These are phyloP conservation scores for Fragilaria radians DNA, from an alignment of 108 stramenopile species.

Conservation along the genomic window DNA sequence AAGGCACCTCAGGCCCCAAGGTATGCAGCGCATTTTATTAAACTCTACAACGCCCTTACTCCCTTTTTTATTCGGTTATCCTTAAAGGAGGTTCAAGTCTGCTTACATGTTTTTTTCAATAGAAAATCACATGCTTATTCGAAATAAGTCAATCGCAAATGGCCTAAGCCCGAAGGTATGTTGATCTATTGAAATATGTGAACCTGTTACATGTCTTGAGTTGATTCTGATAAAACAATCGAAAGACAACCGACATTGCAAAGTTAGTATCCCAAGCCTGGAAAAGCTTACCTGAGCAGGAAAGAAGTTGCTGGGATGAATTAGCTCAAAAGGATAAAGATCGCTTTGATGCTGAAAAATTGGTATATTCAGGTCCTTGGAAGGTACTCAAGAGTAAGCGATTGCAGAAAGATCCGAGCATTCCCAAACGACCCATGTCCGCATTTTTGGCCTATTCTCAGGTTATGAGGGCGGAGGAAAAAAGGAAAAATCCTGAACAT, in stretches of 20 bases:
- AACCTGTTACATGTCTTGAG: neutral
- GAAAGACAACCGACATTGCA: slow-evolving; percentile 19
- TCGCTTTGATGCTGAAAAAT: slow-evolving; percentile 37
- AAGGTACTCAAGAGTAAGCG: too few species aligned
- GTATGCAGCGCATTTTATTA: too few species aligned
- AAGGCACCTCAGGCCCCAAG: too few species aligned
- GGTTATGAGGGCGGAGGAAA: slow-evolving; percentile 10
- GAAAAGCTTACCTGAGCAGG: too few species aligned
- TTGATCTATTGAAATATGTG: neutral
- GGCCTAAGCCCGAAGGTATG: slow-evolving; percentile 31
- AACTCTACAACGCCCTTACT: too few species aligned
- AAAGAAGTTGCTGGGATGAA: slow-evolving; percentile 20
- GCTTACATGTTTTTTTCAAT: slow-evolving; percentile 39
- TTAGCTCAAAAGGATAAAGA: slow-evolving; percentile 19
- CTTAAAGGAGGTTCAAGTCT: slow-evolving; percentile 35
- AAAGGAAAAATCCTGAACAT: too few species aligned
- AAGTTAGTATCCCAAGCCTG: too few species aligned
- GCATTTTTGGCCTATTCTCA: slow-evolving; percentile 40
- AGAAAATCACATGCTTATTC: too few species aligned
- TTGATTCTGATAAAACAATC: slow-evolving; percentile 22
- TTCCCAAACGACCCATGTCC: slow-evolving; percentile 54
- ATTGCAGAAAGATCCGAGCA: slow-evolving; percentile 39
- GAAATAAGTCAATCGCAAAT: too few species aligned
- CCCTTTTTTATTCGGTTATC: too few species aligned
- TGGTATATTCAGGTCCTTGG: slow-evolving; percentile 33